phyloP scores from a whole-genome alignment of 1,284 basidiomycete genomes.

The Rhodotorula sp. region DNA sequence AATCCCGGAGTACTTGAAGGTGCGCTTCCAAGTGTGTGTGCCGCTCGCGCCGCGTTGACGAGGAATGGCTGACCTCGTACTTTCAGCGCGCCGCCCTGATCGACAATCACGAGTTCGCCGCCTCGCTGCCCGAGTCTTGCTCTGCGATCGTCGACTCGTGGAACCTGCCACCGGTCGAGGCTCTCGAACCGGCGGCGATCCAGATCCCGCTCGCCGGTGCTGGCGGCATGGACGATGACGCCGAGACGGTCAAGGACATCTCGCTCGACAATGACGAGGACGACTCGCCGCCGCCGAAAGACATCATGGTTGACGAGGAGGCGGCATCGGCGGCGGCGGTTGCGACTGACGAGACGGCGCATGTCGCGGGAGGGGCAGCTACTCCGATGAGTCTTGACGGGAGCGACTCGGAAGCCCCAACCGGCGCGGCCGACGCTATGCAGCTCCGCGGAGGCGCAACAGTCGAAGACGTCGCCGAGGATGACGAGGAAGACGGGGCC shows the following conservation, averaged over 20 bases:
- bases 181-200: constrained; percentile 1
- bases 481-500: not conserved
- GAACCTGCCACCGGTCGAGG: constrained; percentile 11
- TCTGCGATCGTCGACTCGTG: constrained; percentile 11
- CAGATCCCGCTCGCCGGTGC: not conserved
- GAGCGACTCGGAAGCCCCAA: not conserved
- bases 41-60: not conserved
- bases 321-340: not conserved
- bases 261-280: not conserved
- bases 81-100: constrained; percentile 5
- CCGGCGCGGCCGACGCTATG: constrained; percentile 1
- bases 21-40: not conserved
- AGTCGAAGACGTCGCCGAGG: not conserved
- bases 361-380: not conserved
- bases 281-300: not conserved
- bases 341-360: not conserved
- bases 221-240: constrained; percentile 2
- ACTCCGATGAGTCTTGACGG: constrained; percentile 20
- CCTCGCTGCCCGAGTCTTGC: constrained; percentile 3
- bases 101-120: constrained; percentile 33
- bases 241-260: constrained; percentile 18
- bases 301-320: constrained; percentile 4
- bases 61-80: not conserved
- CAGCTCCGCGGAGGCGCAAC: constrained; percentile 23
- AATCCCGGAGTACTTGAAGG: constrained; percentile 8